phyloP scores from a whole-genome alignment of 331 rosid species.

The Prunus yedoensis region DNA sequence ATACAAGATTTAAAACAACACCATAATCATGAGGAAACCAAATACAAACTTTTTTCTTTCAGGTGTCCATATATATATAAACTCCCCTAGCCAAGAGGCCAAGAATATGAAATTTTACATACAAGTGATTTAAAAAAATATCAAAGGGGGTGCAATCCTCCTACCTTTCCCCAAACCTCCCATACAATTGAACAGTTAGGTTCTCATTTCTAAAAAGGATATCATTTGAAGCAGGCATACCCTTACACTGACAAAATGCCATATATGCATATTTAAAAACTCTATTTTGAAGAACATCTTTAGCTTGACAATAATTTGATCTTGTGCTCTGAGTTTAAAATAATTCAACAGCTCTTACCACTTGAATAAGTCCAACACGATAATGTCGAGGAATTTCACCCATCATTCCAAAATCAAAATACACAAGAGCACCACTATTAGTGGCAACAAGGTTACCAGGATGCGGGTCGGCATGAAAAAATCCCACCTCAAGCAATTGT shows the following conservation, averaged over 20 bases:
- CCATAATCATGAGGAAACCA: too few species aligned
- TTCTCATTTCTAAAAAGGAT: not conserved
- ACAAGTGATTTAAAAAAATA: not conserved
- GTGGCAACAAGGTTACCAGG: conserved; percentile 97
- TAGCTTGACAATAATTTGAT: not conserved
- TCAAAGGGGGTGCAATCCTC: not conserved
- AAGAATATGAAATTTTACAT: not conserved
- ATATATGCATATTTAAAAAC: not conserved
- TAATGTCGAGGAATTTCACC: conserved; percentile 97
- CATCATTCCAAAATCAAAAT: conserved; percentile 99
- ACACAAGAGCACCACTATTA: conserved; percentile 72
- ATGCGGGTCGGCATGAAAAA: conserved; percentile 98
- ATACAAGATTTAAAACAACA: too few species aligned
- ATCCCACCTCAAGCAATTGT: conserved; percentile 94
- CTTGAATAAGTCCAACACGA: conserved; percentile 83
- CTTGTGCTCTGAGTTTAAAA: not conserved
- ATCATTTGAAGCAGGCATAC: not conserved
- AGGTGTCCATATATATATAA: not conserved
- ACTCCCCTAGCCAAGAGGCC: not conserved
- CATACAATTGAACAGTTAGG: not conserved
- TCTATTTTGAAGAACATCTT: not conserved
- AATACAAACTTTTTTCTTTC: too few species aligned
- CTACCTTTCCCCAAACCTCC: conserved; percentile 1
- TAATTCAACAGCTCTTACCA: conserved; percentile 48
- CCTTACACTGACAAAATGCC: not conserved